Conservation (phyloP, 2,329 filamentous ascomycete species). For the Capronia epimyces region DNA sequence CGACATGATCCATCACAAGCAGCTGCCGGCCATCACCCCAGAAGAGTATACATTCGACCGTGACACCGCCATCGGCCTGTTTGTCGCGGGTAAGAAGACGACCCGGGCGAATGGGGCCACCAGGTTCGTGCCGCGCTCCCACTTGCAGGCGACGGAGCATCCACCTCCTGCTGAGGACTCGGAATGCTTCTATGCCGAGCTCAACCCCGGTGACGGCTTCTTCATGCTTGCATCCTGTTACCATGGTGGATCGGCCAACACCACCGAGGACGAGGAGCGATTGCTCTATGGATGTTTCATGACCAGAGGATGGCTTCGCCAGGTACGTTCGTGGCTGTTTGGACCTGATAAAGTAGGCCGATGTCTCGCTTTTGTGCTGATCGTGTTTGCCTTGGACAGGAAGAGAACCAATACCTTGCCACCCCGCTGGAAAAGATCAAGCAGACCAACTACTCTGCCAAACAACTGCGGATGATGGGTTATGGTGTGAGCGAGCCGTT, state of each 20-base stretch:
- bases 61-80: slow-evolving; percentile 7
- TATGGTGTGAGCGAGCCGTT: slow-evolving; percentile 25
- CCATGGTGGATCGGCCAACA: slow-evolving; percentile 33
- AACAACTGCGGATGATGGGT: slow-evolving; percentile 24
- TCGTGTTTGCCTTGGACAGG: slow-evolving; percentile 11
- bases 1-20: slow-evolving; percentile 29
- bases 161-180: slow-evolving; percentile 5
- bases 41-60: slow-evolving; percentile 1
- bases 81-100: slow-evolving; percentile 21
- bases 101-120: slow-evolving; percentile 32
- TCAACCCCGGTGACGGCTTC: slow-evolving; percentile 34
- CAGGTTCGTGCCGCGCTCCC: slow-evolving; percentile 7
- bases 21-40: slow-evolving; percentile 2
- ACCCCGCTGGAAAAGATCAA: slow-evolving; percentile 13
- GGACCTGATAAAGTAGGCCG: not conserved
- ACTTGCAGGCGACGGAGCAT: slow-evolving; percentile 6
- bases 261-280: slow-evolving; percentile 32
- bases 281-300: slow-evolving; percentile 35
- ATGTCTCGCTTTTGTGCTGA: not conserved
- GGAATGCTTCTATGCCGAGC: slow-evolving; percentile 8
- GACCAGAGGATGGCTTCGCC: slow-evolving; percentile 33
- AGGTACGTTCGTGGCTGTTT: no score
- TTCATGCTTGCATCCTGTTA: slow-evolving; percentile 36
- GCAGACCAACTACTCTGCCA: slow-evolving; percentile 9
- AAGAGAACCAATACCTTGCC: slow-evolving; percentile 40